A percentile compares a stretch with the other conserved stretches of the same genome.
Conservation (phyloP, 2,329 filamentous ascomycete genomes). For the Trichoderma koningii region DNA sequence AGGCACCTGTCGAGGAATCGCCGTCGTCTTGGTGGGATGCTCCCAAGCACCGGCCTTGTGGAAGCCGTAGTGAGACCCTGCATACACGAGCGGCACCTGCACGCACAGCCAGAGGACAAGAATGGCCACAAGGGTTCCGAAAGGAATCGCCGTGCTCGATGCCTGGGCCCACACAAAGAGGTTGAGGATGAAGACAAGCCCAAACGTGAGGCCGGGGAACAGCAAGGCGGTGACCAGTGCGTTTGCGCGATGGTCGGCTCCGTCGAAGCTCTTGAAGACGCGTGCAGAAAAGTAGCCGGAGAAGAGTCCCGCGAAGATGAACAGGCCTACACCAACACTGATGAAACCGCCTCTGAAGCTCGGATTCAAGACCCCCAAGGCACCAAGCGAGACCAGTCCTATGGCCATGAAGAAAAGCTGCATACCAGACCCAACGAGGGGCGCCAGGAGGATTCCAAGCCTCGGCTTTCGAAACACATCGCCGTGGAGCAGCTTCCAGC, state of each 20-base stretch:
- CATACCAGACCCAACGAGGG: constrained; percentile 80
- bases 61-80: constrained; percentile 77
- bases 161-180: constrained; percentile 90
- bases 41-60: constrained; percentile 68
- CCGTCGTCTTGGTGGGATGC: constrained; percentile 76
- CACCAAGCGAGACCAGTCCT: constrained; percentile 71
- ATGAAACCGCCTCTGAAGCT: constrained; percentile 89
- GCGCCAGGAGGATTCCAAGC: constrained; percentile 72
- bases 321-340: constrained; percentile 79
- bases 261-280: constrained; percentile 81
- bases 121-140: constrained; percentile 73
- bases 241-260: constrained; percentile 73
- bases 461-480: constrained; percentile 79
- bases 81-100: constrained; percentile 80
- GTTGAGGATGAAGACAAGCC: constrained; percentile 76
- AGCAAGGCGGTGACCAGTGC: constrained; percentile 74
- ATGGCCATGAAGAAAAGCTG: constrained; percentile 81
- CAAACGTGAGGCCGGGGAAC: constrained; percentile 77
- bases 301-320: constrained; percentile 79
- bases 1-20: constrained; percentile 73
- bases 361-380: constrained; percentile 77
- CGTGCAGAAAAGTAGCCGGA: constrained; percentile 86
- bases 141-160: constrained; percentile 83
- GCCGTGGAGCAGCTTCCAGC: constrained; percentile 87
- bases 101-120: constrained; percentile 80